Evolutionary conservation across 2,329 filamentous ascomycete genomes (phyloP).

Genomic region (Alternaria incomplexa): DNA sequence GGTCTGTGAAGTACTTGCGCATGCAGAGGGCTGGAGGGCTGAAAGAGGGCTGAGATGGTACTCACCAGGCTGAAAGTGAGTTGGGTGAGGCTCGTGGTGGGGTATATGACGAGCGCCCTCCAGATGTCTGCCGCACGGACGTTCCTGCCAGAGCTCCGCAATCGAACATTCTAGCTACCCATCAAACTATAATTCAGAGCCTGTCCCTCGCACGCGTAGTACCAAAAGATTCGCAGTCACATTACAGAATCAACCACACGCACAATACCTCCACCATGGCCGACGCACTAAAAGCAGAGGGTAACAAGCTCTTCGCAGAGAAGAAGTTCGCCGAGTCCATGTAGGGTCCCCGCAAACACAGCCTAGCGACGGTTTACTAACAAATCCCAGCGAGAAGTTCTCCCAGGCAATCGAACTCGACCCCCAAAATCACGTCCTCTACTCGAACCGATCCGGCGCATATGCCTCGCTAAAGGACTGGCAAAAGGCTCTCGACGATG

Average conservation of each 20-base stretch:
- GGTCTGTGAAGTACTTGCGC: not conserved
- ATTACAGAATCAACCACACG: not conserved
- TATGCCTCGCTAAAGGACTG: constrained; percentile 91
- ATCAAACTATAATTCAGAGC: constrained; percentile 42
- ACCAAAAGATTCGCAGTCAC: constrained; percentile 7
- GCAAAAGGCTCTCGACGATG: constrained; percentile 83
- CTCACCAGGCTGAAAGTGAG: constrained; percentile 9
- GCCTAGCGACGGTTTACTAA: constrained; percentile 18
- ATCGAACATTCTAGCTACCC: constrained; percentile 47
- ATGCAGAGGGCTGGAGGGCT: constrained; percentile 11
- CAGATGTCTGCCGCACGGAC: constrained; percentile 19
- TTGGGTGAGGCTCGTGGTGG: constrained; percentile 10
- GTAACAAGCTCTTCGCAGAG: constrained; percentile 97
- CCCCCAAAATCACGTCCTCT: constrained; percentile 91
- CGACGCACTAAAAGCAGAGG: constrained; percentile 90
- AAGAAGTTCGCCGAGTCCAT: constrained; percentile 97
- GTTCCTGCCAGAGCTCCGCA: constrained; percentile 19
- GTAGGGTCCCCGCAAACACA: constrained; percentile 64
- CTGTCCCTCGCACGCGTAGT: constrained; percentile 28
- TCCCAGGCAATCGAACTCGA: constrained; percentile 89
- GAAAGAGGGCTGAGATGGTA: constrained; percentile 2
- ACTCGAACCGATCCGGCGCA: constrained; percentile 90
- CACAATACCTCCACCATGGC: constrained; percentile 58
- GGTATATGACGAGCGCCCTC: constrained; percentile 27
- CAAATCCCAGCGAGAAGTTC: constrained; percentile 78